Evolutionary conservation across 768 basidiomycete species (phyloP).

Genomic region (Lentinus brumalis): DNA sequence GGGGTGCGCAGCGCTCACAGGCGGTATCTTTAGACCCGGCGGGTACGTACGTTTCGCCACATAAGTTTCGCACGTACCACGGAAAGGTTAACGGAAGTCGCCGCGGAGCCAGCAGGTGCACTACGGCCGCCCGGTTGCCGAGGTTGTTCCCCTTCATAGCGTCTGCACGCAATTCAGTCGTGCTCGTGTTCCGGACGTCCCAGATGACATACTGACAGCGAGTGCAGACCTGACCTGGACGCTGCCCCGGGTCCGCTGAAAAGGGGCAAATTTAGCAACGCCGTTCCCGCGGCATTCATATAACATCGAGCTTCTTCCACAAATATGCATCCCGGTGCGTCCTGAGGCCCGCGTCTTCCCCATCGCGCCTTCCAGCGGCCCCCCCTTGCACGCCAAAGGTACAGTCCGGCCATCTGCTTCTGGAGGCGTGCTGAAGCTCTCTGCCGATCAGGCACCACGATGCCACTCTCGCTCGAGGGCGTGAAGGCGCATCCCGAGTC

Average conservation of each 20-base stretch:
- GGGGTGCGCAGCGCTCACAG: not conserved
- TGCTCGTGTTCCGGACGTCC: conserved; percentile 1
- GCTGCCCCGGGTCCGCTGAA: conserved; percentile 4
- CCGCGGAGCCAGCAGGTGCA: conserved; percentile 1
- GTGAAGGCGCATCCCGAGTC: conserved; percentile 20
- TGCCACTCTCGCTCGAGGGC: conserved; percentile 20
- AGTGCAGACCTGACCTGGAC: not conserved
- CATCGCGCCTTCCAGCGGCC: conserved; percentile 1
- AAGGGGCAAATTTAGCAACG: conserved; percentile 4
- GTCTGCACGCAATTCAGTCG: conserved; percentile 3
- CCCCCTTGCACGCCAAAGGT: not conserved
- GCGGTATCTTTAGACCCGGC: not conserved
- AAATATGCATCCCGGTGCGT: conserved; percentile 8
- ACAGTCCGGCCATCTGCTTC: not conserved
- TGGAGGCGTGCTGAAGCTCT: not conserved
- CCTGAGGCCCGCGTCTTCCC: not conserved
- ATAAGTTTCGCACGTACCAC: not conserved
- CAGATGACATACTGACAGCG: conserved; percentile 4
- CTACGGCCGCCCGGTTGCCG: conserved; percentile 8
- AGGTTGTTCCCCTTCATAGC: not conserved
- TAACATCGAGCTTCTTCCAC: conserved; percentile 1
- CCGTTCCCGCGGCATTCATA: conserved; percentile 15
- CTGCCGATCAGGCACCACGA: conserved; percentile 1
- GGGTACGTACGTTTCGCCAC: not conserved
- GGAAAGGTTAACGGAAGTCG: conserved; percentile 15